A percentile compares a stretch with the other conserved stretches of the same genome.
Conservation (phyloP, 2,329 filamentous ascomycete species). For the Ceratocystis cubensis region DNA sequence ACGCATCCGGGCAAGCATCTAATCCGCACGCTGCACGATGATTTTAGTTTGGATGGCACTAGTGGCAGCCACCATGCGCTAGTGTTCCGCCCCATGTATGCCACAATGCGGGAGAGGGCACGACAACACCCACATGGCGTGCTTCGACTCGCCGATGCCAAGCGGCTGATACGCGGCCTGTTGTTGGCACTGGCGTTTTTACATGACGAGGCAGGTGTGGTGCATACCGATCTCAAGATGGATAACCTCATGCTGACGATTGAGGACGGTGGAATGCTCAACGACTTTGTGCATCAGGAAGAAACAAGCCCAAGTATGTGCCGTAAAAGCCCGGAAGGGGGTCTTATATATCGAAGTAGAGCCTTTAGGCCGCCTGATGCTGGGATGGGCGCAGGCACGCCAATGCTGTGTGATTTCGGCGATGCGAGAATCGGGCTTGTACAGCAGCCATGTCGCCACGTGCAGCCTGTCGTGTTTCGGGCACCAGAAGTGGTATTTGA, state of each 20-base stretch:
- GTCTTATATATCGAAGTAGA: conserved; percentile 11
- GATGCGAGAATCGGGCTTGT: conserved; percentile 16
- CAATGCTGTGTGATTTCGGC: conserved; percentile 18
- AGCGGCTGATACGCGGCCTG: conserved; percentile 12
- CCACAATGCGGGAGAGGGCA: conserved; percentile 14
- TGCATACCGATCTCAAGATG: conserved; percentile 20
- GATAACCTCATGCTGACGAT: conserved; percentile 21
- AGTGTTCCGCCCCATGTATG: conserved; percentile 17
- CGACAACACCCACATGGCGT: conserved; percentile 10
- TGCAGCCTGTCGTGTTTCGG: conserved; percentile 17
- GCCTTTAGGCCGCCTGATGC: conserved; percentile 9
- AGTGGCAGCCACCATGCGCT: conserved; percentile 16
- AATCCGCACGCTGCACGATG: conserved; percentile 15
- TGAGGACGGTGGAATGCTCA: conserved; percentile 18
- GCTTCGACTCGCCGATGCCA: conserved; percentile 9
- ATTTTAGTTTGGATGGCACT: conserved; percentile 11
- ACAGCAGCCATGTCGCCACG: conserved; percentile 13
- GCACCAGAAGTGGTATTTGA: conserved; percentile 19
- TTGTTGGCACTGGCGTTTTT: conserved; percentile 19
- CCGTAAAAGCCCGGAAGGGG: background rate
- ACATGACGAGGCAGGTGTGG: conserved; percentile 16
- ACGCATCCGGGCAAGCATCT: conserved; percentile 15
- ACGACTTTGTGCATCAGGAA: conserved; percentile 14
- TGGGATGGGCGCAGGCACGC: conserved; percentile 7
- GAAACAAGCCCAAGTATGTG: conserved; percentile 1